Percentiles rank a stretch among this genome's conserved stretches.
These are phyloP conservation scores for Psilocybe azurescens DNA, from an alignment of 768 basidiomycete species.

Conservation along the genomic window DNA sequence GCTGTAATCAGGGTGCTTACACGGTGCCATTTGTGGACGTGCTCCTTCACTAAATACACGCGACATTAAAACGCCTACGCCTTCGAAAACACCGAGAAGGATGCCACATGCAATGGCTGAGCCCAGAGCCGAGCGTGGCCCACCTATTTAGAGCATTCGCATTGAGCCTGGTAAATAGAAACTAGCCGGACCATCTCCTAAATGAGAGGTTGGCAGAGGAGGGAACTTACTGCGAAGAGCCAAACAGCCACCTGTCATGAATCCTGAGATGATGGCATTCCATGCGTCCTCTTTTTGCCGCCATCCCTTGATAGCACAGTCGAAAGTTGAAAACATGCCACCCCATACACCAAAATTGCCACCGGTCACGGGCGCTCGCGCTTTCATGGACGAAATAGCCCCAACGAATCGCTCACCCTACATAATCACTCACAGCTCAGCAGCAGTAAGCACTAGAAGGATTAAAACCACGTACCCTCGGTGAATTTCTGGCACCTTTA, in stretches of 20 bases:
- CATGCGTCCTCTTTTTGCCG: conserved; percentile 98
- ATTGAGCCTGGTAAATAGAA: conserved; percentile 2
- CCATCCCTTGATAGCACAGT: conserved; percentile 97
- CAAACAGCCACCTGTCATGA: conserved; percentile 96
- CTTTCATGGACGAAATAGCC: conserved; percentile 95
- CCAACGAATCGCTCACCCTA: conserved; percentile 95
- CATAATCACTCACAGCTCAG: conserved; percentile 15
- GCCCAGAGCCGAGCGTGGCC: conserved; percentile 87
- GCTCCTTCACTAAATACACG: conserved; percentile 87
- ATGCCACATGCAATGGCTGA: conserved; percentile 98
- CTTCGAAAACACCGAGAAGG: conserved; percentile 91
- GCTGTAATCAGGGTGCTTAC: conserved; percentile 49
- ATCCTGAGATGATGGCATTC: conserved; percentile 98
- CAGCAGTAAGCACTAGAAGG: background rate
- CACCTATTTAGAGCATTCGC: conserved; percentile 57
- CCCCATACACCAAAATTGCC: conserved; percentile 97
- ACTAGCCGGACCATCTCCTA: conserved; percentile 2
- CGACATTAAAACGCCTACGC: conserved; percentile 91
- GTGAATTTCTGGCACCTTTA: conserved; percentile 97
- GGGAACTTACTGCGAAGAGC: conserved; percentile 87
- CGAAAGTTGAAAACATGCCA: conserved; percentile 98
- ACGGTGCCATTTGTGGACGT: conserved; percentile 78
- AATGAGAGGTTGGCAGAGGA: background rate
- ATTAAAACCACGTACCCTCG: conserved; percentile 63
- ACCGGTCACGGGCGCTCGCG: conserved; percentile 96